Evolutionary conservation across 176 grass and related monocot species (phyloP), one percentile per base, ranked within the genome.

Genomic region (Triticum monococcum): DNA sequence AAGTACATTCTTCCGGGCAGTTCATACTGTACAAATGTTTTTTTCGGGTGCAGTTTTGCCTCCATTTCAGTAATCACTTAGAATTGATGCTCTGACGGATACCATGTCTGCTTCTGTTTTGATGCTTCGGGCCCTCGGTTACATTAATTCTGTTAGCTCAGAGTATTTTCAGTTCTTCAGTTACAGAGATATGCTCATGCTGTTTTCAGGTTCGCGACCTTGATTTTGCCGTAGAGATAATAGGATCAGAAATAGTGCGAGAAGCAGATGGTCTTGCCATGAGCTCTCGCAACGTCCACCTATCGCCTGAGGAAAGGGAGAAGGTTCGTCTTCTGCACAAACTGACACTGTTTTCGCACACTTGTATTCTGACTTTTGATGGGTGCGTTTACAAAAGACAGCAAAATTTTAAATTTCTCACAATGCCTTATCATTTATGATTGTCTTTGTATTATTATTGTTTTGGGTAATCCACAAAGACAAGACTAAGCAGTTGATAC

Each of bases 231-330:
- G 64, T 98, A 64, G 85, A 94, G 82, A 88, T 98, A 79, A 63
- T 98, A 64, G 97, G 97, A 56, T 94, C 92, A 52, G 90, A 96
- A 83, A 96, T 96, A 85, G 77, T 98, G 76, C 89, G 94, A 50
- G 97, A 96, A 92, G 79, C 82, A 82, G 97, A 98, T 88, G 94
- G 97, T 67, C 91, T 96, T 87, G 94, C 97, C 23, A 96, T 98
- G 97, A 96, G 94, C 89, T 98, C 97, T 33, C 87, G 97, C 13
- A 98, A 98, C 85, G 97, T 96, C 87, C 88, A 25, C 71, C 89
- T 98, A 20, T 93, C 79, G 3, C 23, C 4, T 22, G 59, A 84
- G 74, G 82, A 98, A 64, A 89, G 92, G 74, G 83, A 94, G 43
- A 93, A 96, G 93, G 96, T 98, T 41, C 45, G 79, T 79, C 24